A percentile compares a stretch with the other conserved stretches of the same genome.
Conservation (phyloP, 1,284 basidiomycete genomes). For the Trichosporon inkin region DNA sequence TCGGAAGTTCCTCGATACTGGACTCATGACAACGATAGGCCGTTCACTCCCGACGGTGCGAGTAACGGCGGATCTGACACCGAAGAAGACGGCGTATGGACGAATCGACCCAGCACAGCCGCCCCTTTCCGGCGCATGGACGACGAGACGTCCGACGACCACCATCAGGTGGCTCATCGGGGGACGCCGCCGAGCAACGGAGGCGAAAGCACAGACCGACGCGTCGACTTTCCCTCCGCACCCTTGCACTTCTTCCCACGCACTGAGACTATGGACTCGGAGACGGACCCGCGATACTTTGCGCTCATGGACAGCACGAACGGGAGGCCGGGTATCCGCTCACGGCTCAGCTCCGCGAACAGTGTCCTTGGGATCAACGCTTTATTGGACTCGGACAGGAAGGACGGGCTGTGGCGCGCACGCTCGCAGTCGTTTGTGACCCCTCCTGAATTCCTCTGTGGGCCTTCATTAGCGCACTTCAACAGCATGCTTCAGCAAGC, state of each 20-base stretch:
- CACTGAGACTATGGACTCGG: conserved; percentile 38
- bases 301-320: conserved; percentile 6
- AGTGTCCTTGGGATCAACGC: conserved; percentile 43
- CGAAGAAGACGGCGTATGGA: conserved; percentile 52
- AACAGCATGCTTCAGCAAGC: conserved; percentile 78
- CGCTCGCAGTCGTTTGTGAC: conserved; percentile 40
- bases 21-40: conserved; percentile 27
- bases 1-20: conserved; percentile 32
- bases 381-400: conserved; percentile 41
- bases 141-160: conserved; percentile 52
- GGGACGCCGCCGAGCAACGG: conserved; percentile 1
- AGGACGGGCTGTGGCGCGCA: conserved; percentile 46
- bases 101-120: conserved; percentile 49
- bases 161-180: conserved; percentile 11
- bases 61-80: conserved; percentile 40
- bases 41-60: conserved; percentile 37
- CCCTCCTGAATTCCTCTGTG: conserved; percentile 61
- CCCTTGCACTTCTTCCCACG: conserved; percentile 37
- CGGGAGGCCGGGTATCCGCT: conserved; percentile 30
- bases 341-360: conserved; percentile 35
- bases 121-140: conserved; percentile 78
- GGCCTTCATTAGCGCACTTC: conserved; percentile 78
- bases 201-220: not conserved
- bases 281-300: conserved; percentile 14
- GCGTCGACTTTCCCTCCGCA: conserved; percentile 16